Conservation (phyloP, 768 basidiomycete genomes). For the Tulasnella sp. region DNA sequence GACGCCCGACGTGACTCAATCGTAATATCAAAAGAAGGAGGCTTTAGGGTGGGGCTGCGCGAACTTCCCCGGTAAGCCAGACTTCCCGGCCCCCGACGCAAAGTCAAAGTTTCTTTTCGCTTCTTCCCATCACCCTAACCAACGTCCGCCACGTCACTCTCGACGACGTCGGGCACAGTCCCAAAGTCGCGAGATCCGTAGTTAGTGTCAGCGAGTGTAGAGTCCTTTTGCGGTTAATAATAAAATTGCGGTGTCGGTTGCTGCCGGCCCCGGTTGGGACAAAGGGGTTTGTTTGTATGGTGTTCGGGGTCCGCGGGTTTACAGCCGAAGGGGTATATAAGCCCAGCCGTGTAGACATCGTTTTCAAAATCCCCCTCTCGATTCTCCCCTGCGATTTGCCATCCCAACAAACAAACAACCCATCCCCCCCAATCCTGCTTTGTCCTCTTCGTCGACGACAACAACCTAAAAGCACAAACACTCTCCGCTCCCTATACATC, state of each 20-base stretch:
- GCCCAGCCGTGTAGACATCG: background rate
- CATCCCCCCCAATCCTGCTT: background rate
- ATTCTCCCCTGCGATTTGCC: conserved; percentile 20
- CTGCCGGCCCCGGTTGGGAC: conserved; percentile 1
- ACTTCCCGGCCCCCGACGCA: background rate
- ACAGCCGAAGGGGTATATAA: conserved; percentile 24
- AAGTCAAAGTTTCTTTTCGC: conserved; percentile 7
- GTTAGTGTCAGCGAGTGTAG: background rate
- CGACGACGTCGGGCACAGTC: background rate
- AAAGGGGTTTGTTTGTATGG: conserved; percentile 15
- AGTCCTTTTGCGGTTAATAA: background rate
- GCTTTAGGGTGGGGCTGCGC: conserved; percentile 10
- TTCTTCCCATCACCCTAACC: background rate
- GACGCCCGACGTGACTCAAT: background rate
- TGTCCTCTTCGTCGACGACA: background rate
- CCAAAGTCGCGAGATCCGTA: background rate
- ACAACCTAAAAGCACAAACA: background rate
- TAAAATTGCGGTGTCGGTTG: conserved; percentile 7
- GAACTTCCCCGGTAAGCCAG: background rate
- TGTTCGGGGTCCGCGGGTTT: conserved; percentile 19
- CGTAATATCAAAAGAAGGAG: conserved; percentile 15
- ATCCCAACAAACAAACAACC: conserved; percentile 20
- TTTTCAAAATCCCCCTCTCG: conserved; percentile 13
- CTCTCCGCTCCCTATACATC: conserved; percentile 1
- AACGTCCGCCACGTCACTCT: background rate